phyloP scores from a whole-genome alignment of 768 basidiomycete species.

The Xerocomellus amylosporus region DNA sequence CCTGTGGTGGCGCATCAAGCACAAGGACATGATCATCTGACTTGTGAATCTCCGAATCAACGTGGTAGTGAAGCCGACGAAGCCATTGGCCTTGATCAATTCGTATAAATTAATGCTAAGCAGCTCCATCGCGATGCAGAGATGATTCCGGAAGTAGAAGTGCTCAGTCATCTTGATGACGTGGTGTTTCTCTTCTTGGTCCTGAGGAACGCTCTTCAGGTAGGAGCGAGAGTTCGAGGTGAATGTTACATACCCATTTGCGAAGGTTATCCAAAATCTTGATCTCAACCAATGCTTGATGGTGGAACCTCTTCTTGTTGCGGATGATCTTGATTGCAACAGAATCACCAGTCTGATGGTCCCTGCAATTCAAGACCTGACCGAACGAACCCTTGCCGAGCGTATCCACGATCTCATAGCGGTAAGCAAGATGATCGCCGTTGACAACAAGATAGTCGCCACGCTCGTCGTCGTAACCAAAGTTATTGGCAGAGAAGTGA shows the following conservation, averaged over 20 bases:
- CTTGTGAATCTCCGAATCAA: conserved; percentile 94
- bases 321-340: conserved; percentile 99
- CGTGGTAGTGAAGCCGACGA: conserved; percentile 94
- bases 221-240: not conserved
- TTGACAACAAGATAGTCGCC: conserved; percentile 92
- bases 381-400: conserved; percentile 99
- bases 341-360: conserved; percentile 92
- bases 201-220: conserved; percentile 51
- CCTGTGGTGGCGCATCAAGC: conserved; percentile 93
- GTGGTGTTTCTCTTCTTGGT: conserved; percentile 93
- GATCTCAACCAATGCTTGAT: conserved; percentile 98
- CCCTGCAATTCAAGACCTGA: conserved; percentile 92
- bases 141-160: conserved; percentile 96
- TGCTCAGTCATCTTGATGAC: conserved; percentile 98
- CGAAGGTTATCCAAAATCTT: conserved; percentile 95
- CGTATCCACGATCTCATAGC: conserved; percentile 91
- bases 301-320: conserved; percentile 98
- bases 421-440: conserved; percentile 91
- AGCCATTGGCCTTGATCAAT: conserved; percentile 97
- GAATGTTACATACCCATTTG: conserved; percentile 79
- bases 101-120: conserved; percentile 99
- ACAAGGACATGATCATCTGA: conserved; percentile 90
- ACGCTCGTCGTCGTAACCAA: conserved; percentile 96
- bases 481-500: conserved; percentile 78
- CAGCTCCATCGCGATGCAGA: conserved; percentile 98